Conservation (phyloP, 1,284 basidiomycete species). For the Leucoagaricus sp. region DNA sequence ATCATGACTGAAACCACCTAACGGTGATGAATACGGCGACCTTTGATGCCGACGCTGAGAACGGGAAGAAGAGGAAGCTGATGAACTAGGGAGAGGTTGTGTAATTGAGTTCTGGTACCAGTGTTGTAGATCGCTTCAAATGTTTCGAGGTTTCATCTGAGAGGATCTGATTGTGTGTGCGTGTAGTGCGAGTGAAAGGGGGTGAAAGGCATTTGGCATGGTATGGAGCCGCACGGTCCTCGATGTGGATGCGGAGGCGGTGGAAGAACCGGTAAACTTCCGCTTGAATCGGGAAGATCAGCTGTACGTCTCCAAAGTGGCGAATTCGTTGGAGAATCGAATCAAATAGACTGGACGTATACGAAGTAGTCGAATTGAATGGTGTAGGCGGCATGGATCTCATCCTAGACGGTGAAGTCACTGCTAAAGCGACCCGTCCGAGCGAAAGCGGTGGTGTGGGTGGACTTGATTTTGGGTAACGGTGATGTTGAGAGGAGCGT, state of each 20-base stretch:
- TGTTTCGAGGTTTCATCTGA: conserved; percentile 18
- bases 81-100: not conserved
- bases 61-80: not conserved
- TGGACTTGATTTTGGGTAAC: conserved; percentile 35
- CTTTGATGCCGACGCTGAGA: not conserved
- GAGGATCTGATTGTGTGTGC: no score
- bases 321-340: conserved; percentile 8
- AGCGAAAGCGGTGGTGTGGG: conserved; percentile 42
- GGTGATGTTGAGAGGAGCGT: conserved; percentile 29
- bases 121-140: conserved; percentile 27
- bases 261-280: no score
- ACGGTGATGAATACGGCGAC: no score
- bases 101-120: no score
- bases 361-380: conserved; percentile 25
- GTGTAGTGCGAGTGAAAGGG: no score
- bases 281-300: conserved; percentile 44
- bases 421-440: conserved; percentile 46
- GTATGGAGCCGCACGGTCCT: no score
- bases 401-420: conserved; percentile 21
- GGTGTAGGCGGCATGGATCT: conserved; percentile 18
- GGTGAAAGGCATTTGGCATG: no score
- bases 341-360: not conserved
- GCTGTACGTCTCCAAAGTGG: no score
- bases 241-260: conserved; percentile 52
- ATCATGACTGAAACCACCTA: no score